Evolutionary conservation across 768 basidiomycete genomes (phyloP).

Genomic region (Trametes gibbosa): DNA sequence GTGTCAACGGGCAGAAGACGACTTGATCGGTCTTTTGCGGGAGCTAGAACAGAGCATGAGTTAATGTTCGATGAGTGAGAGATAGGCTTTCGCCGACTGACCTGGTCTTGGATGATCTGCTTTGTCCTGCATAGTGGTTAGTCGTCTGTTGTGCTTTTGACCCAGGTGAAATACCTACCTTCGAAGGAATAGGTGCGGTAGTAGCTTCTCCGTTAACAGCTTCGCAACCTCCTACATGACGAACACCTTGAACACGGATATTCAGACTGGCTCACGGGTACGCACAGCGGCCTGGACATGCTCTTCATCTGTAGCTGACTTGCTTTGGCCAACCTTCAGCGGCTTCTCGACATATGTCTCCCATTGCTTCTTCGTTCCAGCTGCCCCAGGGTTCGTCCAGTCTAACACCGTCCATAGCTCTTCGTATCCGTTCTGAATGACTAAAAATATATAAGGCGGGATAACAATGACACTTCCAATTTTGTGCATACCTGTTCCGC

Average conservation of each 20-base stretch:
- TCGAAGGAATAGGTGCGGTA: constrained; percentile 83
- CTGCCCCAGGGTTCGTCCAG: constrained; percentile 81
- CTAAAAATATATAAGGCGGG: constrained; percentile 24
- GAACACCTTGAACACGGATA: background rate
- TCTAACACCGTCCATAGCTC: constrained; percentile 93
- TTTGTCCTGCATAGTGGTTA: constrained; percentile 53
- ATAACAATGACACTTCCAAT: constrained; percentile 9
- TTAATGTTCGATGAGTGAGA: background rate
- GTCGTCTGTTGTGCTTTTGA: background rate
- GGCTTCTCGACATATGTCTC: constrained; percentile 66
- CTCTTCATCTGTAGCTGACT: constrained; percentile 61
- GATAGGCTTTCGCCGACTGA: constrained; percentile 19
- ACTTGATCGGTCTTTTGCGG: constrained; percentile 89
- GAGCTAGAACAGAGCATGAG: constrained; percentile 44
- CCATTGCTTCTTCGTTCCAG: constrained; percentile 80
- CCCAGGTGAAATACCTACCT: constrained; percentile 55
- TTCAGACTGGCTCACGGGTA: background rate
- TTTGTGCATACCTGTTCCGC: constrained; percentile 53
- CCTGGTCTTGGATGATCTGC: constrained; percentile 69
- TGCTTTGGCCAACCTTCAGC: constrained; percentile 64
- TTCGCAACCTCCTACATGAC: constrained; percentile 53
- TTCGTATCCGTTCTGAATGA: constrained; percentile 83
- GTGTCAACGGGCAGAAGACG: constrained; percentile 88
- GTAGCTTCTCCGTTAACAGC: constrained; percentile 59
- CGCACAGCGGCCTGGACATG: constrained; percentile 51